phyloP scores from a whole-genome alignment of 2,329 filamentous ascomycete species.

The Colletotrichum cordylinicola region DNA sequence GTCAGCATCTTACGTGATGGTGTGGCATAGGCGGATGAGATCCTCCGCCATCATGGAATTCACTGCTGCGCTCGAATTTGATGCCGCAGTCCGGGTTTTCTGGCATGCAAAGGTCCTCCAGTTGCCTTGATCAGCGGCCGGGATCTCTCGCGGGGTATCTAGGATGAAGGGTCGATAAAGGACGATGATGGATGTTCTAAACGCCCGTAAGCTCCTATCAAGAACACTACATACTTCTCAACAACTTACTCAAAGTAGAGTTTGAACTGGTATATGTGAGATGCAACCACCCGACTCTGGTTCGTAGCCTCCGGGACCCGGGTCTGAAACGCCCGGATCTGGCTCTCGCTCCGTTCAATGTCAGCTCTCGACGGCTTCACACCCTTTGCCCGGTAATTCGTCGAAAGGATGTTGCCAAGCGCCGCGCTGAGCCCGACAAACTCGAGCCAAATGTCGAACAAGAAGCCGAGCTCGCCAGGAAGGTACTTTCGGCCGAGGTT shows the following conservation, averaged over 20 bases:
- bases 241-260: conserved; percentile 8
- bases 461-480: not conserved
- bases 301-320: not conserved
- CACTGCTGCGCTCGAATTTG: not conserved
- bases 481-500: conserved; percentile 2
- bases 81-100: conserved; percentile 9
- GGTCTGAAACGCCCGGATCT: not conserved
- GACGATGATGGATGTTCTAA: conserved; percentile 1
- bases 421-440: not conserved
- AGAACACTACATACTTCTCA: rapidly evolving
- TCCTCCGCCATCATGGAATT: conserved; percentile 15
- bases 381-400: not conserved
- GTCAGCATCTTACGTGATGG: not conserved
- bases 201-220: rapidly evolving
- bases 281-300: not conserved
- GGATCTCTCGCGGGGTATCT: conserved; percentile 2
- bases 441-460: not conserved
- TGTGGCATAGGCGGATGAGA: conserved; percentile 2
- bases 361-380: not conserved
- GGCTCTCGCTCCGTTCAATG: conserved; percentile 2
- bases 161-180: conserved; percentile 17
- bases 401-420: not conserved
- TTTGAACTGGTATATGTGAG: conserved; percentile 8
- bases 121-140: not conserved
- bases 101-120: conserved; percentile 11